These are phyloP conservation scores for Tillandsia fasciculata DNA, from an alignment of 176 grass and related monocot genomes.

Conservation along the genomic window DNA sequence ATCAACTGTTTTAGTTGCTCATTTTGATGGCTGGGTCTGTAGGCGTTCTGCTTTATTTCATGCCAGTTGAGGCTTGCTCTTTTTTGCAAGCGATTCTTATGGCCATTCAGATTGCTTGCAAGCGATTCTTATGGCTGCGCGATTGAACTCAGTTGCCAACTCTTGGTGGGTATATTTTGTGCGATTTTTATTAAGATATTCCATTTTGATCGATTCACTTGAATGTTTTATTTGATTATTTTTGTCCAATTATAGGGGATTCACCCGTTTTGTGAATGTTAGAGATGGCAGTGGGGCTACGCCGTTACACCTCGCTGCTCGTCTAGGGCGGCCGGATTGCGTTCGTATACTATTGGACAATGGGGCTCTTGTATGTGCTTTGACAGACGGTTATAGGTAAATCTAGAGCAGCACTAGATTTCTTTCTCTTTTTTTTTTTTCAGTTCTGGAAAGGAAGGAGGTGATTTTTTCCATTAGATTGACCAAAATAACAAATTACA, in stretches of 20 bases:
- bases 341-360: slow-evolving; percentile 85
- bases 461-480: slow-evolving; percentile 1
- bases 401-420: neutral
- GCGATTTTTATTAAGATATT: slow-evolving; percentile 1
- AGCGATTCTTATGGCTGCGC: slow-evolving; percentile 67
- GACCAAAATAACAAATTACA: slow-evolving; percentile 14
- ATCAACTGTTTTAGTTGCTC: too few species aligned
- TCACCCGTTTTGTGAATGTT: slow-evolving; percentile 89
- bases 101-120: slow-evolving; percentile 86
- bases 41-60: too few species aligned
- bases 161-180: slow-evolving; percentile 54
- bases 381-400: slow-evolving; percentile 68
- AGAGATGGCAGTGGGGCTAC: slow-evolving; percentile 85
- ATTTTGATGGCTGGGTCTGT: too few species aligned
- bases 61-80: too few species aligned
- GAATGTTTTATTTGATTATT: slow-evolving; percentile 2
- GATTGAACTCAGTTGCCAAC: slow-evolving; percentile 51
- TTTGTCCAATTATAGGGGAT: slow-evolving; percentile 57
- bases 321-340: slow-evolving; percentile 61
- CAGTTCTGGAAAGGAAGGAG: slow-evolving; percentile 4
- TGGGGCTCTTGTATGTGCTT: slow-evolving; percentile 67
- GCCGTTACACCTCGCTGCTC: slow-evolving; percentile 80
- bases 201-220: neutral
- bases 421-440: neutral
- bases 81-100: too few species aligned